A percentile compares a stretch with the other conserved stretches of the same genome.
Evolutionary conservation across 495 filamentous ascomycete species (phyloP).

Genomic region (Amniculicola lignicola): DNA sequence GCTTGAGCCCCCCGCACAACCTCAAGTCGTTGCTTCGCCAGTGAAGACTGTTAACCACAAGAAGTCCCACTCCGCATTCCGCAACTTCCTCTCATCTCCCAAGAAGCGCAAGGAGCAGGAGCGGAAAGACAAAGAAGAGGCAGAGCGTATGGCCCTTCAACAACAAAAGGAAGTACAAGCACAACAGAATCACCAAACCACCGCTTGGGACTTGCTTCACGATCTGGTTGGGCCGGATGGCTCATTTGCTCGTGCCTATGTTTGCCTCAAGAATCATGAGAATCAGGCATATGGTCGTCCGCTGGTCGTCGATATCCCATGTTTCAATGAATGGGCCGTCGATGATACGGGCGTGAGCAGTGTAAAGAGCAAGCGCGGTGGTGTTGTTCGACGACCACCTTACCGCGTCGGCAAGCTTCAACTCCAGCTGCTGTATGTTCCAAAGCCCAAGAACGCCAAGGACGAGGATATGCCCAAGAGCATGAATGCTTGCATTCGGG

Average conservation of each 20-base stretch:
- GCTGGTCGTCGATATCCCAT: slow-evolving; percentile 80
- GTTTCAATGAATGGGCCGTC: slow-evolving; percentile 97
- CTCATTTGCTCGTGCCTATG: slow-evolving; percentile 87
- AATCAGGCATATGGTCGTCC: slow-evolving; percentile 78
- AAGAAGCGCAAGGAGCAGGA: slow-evolving; percentile 94
- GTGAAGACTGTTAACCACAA: slow-evolving; percentile 51
- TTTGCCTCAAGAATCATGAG: slow-evolving; percentile 90
- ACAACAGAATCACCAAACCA: slow-evolving; percentile 55
- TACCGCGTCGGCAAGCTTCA: slow-evolving; percentile 94
- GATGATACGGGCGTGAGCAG: slow-evolving; percentile 70
- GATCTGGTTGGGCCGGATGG: slow-evolving; percentile 84
- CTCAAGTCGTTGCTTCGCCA: slow-evolving; percentile 31
- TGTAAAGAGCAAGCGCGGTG: slow-evolving; percentile 82
- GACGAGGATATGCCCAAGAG: slow-evolving; percentile 99
- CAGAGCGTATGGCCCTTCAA: slow-evolving; percentile 57
- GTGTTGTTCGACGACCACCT: slow-evolving; percentile 66
- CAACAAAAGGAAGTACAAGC: slow-evolving; percentile 65
- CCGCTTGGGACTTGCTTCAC: slow-evolving; percentile 82
- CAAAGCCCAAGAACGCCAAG: slow-evolving; percentile 79
- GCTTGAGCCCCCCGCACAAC: slow-evolving; percentile 70
- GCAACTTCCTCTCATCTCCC: slow-evolving; percentile 86
- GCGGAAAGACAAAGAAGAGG: slow-evolving; percentile 70
- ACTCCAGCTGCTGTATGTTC: slow-evolving; percentile 88
- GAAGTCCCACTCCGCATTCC: slow-evolving; percentile 76
- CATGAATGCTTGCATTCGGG: slow-evolving; percentile 89